Evolutionary conservation across 345 rosid genomes (phyloP), one percentile per base, ranked within the genome.

Genomic region (Populus nigra): DNA sequence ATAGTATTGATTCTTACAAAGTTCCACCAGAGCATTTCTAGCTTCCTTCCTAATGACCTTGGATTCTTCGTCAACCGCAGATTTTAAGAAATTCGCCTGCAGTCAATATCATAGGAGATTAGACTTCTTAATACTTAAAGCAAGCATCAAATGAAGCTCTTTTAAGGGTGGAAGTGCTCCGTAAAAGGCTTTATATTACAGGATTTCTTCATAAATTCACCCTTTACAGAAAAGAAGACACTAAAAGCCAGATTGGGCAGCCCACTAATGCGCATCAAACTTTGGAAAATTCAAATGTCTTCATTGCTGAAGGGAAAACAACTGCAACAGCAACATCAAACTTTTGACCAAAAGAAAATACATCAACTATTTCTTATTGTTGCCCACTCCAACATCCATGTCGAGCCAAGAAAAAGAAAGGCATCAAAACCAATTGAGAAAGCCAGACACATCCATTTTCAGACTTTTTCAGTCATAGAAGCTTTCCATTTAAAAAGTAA

Each of bases 1-100:
- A 85, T 88, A 89, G 83, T 88, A 93, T 18, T 88, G 89, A 49
- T 94, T 90, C 81, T 94, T 93, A 8, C 92, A 88, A 5, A 94
- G 91, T 84, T 94, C 95, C 86, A 93, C 82, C 68, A 94, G 88
- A 63, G 90, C 90, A 83, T 85, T 89, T 88, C 88, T 83, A 23
- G 94, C 94, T 83, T 90, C 97, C 87, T 88, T 93, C 75, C 86
- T 73, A 25, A 93, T 77, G 69, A 91, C 76, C 77, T 89, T 88
- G 74, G 78, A 81, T 73, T 82, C 95, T 63, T 86, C 89, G 35
- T 66, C 81, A 41, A 66, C n/a, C 13, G 87, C 89, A 69, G 85
- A 74, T 86, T 83, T 87, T 77, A 91, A 83, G 79, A 88, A 72
- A 50, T 77, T 82, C 70, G 94, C 93, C 97, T 92, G 85, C 78